phyloP scores from a whole-genome alignment of 2,329 filamentous ascomycete genomes.

The Colletotrichum noveboracense region DNA sequence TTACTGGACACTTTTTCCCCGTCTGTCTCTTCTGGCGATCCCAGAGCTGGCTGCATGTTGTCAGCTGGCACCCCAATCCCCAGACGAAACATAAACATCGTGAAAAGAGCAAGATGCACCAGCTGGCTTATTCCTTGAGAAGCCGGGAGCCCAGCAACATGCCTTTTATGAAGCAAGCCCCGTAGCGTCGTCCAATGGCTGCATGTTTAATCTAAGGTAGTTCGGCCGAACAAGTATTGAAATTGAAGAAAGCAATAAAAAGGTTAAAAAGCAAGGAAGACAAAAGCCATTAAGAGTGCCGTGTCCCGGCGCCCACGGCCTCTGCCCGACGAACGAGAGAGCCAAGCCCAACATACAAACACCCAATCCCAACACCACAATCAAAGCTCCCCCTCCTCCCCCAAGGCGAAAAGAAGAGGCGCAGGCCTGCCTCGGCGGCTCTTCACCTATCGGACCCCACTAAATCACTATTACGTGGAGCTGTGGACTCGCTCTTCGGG shows the following conservation, averaged over 20 bases:
- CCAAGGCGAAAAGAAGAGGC: slow-evolving; percentile 8
- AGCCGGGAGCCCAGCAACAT: not conserved
- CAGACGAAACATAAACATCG: not conserved
- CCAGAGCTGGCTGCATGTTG: not conserved
- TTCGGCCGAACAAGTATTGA: not conserved
- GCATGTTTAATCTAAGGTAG: not conserved
- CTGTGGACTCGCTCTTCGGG: not conserved
- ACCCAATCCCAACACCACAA: not conserved
- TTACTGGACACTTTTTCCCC: not conserved
- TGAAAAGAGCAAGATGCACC: not conserved
- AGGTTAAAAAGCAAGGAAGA: not conserved
- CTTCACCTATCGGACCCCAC: slow-evolving; percentile 13
- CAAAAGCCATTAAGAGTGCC: not conserved
- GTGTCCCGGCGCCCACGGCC: not conserved
- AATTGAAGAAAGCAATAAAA: not conserved
- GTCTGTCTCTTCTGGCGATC: not conserved
- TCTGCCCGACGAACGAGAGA: not conserved
- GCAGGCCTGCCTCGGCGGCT: slow-evolving; percentile 13
- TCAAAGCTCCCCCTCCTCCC: not conserved
- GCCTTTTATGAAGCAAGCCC: not conserved
- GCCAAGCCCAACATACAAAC: not conserved
- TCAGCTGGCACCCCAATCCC: not conserved
- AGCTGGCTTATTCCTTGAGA: not conserved
- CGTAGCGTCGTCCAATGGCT: not conserved
- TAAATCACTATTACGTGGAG: slow-evolving; percentile 14